Conservation (phyloP, 441 rosid genomes). For the Gossypium schwendimanii region DNA sequence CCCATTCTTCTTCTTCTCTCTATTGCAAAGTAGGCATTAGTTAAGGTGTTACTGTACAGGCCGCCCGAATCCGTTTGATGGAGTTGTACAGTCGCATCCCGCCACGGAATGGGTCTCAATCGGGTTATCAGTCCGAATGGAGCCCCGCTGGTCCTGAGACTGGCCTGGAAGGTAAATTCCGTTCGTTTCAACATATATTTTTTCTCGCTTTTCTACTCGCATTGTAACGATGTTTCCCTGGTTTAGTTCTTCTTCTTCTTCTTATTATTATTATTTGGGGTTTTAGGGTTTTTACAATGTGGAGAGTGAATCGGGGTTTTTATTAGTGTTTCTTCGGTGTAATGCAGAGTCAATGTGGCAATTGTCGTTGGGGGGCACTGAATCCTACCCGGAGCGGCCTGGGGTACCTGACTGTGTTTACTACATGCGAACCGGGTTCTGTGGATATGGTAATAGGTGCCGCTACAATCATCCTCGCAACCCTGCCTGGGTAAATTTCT, state of each 20-base stretch:
- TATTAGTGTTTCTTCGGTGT: slow-evolving; percentile 5
- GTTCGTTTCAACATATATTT: neutral
- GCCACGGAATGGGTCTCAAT: slow-evolving; percentile 44
- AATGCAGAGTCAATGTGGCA: slow-evolving; percentile 81
- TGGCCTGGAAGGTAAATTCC: slow-evolving; percentile 53
- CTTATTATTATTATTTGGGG: neutral
- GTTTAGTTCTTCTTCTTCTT: neutral
- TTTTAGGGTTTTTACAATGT: slow-evolving; percentile 37
- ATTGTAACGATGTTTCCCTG: neutral
- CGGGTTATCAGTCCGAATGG: slow-evolving; percentile 50
- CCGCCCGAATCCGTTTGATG: slow-evolving; percentile 26
- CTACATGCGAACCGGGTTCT: slow-evolving; percentile 89
- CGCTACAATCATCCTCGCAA: slow-evolving; percentile 87
- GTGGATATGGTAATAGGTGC: slow-evolving; percentile 73
- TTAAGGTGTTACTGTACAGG: slow-evolving; percentile 35
- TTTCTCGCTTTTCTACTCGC: slow-evolving; percentile 13
- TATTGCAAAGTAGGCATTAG: slow-evolving; percentile 12
- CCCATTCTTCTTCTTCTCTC: neutral
- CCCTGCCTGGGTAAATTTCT: slow-evolving; percentile 61
- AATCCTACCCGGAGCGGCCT: slow-evolving; percentile 70
- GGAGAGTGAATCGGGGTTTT: slow-evolving; percentile 12
- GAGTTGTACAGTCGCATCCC: slow-evolving; percentile 66
- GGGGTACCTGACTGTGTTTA: slow-evolving; percentile 78
- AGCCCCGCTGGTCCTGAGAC: slow-evolving; percentile 38
- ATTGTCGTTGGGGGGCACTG: slow-evolving; percentile 39